Evolutionary conservation across 306 rosid species (phyloP).

Genomic region (Prunus fruticosa): DNA sequence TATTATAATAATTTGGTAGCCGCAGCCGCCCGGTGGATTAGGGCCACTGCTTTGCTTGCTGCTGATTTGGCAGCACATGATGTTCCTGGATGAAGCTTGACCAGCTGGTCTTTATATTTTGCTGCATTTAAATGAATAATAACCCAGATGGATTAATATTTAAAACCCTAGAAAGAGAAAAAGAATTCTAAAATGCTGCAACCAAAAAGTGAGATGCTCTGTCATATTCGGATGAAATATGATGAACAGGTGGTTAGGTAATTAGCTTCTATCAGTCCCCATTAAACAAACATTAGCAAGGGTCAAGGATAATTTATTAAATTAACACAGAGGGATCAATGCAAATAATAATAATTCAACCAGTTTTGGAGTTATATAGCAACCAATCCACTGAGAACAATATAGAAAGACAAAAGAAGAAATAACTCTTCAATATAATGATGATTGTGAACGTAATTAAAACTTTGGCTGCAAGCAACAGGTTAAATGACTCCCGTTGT

Average conservation of each 20-base stretch:
- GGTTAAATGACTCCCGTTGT: background rate
- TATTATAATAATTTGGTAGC: background rate
- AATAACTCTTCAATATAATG: too few species aligned
- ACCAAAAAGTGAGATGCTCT: constrained; percentile 4
- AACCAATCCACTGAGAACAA: background rate
- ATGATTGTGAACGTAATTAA: background rate
- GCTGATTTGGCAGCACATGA: constrained; percentile 13
- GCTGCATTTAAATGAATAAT: background rate
- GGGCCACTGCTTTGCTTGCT: constrained; percentile 13
- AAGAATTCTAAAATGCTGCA: background rate
- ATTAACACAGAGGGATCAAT: background rate
- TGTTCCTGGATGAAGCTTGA: background rate
- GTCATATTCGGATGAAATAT: background rate
- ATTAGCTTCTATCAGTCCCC: background rate
- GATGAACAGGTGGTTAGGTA: background rate
- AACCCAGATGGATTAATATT: background rate
- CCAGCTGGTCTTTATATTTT: background rate
- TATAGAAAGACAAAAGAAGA: background rate
- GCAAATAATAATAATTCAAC: background rate
- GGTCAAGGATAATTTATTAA: background rate
- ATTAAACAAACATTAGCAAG: background rate
- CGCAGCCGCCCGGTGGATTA: constrained; percentile 24
- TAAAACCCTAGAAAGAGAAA: background rate
- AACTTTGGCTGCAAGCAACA: background rate
- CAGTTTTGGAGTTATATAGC: background rate